Evolutionary conservation across 2,329 filamentous ascomycete species (phyloP), one percentile per base, ranked within the genome.

Genomic region (Elsinoe batatas): DNA sequence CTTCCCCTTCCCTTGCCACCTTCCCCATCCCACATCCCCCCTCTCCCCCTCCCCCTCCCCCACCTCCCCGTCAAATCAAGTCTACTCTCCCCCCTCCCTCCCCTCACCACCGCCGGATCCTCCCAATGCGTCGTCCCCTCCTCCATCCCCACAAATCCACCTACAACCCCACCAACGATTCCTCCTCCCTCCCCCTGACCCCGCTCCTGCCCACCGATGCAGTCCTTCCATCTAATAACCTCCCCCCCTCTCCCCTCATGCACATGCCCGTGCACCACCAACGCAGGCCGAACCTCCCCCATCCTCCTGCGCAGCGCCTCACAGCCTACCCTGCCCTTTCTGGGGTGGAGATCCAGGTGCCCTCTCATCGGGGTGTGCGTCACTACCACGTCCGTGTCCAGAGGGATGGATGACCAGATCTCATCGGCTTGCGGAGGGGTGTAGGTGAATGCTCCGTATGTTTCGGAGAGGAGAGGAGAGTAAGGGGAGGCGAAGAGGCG

Each of bases 231-330:
- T 18, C 67, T 68, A 32, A 90, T 75, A 22, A 80, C 72, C 63
- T 84, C 76, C 8, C 75, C 80, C 11, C 85, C 86, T 60, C 86
- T 73, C 3, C 77, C 82, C 59, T 82, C 79, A 66, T 90, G 85
- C 30, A 88, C 79, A 67, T 90, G 87, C 0, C 87, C 86, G 63
- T 83, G 89, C 15, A 90, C 74, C 17, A 80, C 79, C 49, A 90
- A 70, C 54, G 74, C 72, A 4, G 87, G 86, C 37, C 82, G 74
- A 2, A 85, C 77, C 5, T 77, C 71, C 75, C 78, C 80, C 20
- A 89, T 69, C 0, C 77, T 75, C 53, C 73, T 71, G 7, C 77
- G 69, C 12, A 90, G 73, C 12, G 72, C 75, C 61, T 80, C 76
- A 63, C 85, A 90, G 1, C 86, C 86, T 20, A 70, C 69, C 60